Percentiles rank a stretch among this genome's conserved stretches.
Conservation (phyloP, 352 stramenopile genomes). For the Chrysophaeum taylorii region DNA sequence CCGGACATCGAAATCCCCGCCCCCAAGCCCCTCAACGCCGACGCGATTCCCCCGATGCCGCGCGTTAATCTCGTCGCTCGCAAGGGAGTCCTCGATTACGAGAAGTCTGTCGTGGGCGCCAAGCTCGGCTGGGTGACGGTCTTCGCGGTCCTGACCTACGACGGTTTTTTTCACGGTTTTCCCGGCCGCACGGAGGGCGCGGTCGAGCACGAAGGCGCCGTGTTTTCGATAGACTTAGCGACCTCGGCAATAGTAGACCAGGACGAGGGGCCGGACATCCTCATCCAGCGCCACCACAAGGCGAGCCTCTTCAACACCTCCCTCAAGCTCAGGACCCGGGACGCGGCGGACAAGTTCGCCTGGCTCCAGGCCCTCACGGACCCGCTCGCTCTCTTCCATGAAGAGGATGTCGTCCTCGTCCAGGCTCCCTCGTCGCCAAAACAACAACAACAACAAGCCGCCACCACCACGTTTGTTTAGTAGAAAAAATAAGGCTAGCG, state of each 20-base stretch:
- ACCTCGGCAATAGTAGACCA: neutral
- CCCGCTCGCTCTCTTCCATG: neutral
- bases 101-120: neutral
- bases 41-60: neutral
- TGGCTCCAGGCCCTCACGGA: neutral
- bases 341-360: slow-evolving; percentile 7
- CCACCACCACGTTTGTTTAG: neutral
- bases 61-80: neutral
- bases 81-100: neutral
- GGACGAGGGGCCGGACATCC: neutral
- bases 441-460: neutral
- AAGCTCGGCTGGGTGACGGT: neutral
- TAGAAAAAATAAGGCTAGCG: neutral
- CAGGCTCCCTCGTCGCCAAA: no score
- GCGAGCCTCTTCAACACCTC: neutral
- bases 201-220: neutral
- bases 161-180: neutral
- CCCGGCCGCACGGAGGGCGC: slow-evolving; percentile 4
- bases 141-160: neutral
- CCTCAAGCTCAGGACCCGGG: neutral
- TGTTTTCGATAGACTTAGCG: neutral
- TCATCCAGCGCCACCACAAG: neutral
- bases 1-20: neutral
- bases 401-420: neutral
- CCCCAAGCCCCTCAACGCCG: neutral